Percentiles rank a stretch among this genome's conserved stretches.
phyloP scores from a whole-genome alignment of 129 eudicot genomes.

The Escallonia rubra region DNA sequence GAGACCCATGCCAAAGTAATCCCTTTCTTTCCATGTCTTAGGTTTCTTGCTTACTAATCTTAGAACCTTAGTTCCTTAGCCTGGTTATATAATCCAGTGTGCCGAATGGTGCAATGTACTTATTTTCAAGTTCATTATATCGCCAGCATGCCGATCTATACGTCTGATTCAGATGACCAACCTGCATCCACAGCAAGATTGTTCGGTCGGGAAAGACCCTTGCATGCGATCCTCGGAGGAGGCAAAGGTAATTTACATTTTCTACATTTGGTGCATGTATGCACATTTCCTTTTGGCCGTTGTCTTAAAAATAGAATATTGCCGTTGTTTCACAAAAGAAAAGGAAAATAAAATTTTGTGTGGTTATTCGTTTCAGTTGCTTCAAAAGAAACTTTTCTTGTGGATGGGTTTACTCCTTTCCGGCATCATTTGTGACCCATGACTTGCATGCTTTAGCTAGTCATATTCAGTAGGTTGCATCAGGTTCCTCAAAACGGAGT shows the following conservation, averaged over 20 bases:
- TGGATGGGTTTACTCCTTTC: background rate
- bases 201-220: constrained; percentile 37
- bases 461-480: background rate
- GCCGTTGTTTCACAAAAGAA: background rate
- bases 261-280: background rate
- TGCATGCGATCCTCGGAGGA: constrained; percentile 65
- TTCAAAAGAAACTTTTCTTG: too few relatives aligned
- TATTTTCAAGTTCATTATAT: background rate
- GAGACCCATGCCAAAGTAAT: constrained; percentile 61
- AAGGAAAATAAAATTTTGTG: background rate
- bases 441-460: too few relatives aligned
- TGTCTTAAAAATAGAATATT: background rate
- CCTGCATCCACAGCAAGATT: constrained; percentile 17
- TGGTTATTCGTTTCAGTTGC: background rate
- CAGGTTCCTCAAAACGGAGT: too few relatives aligned
- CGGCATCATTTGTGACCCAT: too few relatives aligned
- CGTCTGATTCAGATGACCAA: constrained; percentile 51
- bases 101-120: background rate
- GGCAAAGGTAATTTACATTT: constrained; percentile 45
- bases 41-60: constrained; percentile 46
- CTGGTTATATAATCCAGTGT: constrained; percentile 8
- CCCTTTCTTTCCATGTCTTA: constrained; percentile 46
- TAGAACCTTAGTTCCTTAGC: constrained; percentile 21
- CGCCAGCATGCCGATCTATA: constrained; percentile 43
- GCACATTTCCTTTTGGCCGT: background rate